Percentiles rank a stretch among this genome's conserved stretches.
Conservation (phyloP, 2,329 filamentous ascomycete species). For the Penicillium sp. region DNA sequence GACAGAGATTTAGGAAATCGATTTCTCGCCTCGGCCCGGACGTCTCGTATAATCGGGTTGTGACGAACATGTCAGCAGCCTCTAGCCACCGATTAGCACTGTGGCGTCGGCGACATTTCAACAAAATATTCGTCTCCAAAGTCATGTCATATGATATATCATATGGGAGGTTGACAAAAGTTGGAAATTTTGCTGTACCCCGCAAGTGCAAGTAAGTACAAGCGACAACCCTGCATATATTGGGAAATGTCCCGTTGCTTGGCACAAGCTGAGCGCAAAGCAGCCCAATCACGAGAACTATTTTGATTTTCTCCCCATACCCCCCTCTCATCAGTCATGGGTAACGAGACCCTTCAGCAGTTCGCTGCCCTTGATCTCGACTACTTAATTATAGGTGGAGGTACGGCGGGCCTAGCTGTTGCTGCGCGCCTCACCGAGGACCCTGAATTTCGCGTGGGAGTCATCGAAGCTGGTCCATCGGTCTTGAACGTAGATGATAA, state of each 20-base stretch:
- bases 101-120: neutral
- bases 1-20: neutral
- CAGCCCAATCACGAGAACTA: neutral
- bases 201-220: neutral
- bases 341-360: neutral
- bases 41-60: neutral
- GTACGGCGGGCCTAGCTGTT: slow-evolving; percentile 53
- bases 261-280: neutral
- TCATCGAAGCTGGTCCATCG: slow-evolving; percentile 46
- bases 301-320: neutral
- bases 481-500: slow-evolving; percentile 23
- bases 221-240: neutral
- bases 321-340: neutral
- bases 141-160: neutral
- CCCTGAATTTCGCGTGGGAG: slow-evolving; percentile 42
- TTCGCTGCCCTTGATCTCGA: slow-evolving; percentile 7
- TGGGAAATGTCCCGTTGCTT: neutral
- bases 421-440: slow-evolving; percentile 37
- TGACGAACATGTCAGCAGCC: neutral
- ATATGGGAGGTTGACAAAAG: neutral
- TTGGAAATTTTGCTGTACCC: neutral
- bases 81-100: neutral
- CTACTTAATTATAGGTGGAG: slow-evolving; percentile 50
- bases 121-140: neutral
- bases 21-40: neutral